Evolutionary conservation across 352 stramenopile genomes (phyloP).

Genomic region (Globisporangium barbulae): DNA sequence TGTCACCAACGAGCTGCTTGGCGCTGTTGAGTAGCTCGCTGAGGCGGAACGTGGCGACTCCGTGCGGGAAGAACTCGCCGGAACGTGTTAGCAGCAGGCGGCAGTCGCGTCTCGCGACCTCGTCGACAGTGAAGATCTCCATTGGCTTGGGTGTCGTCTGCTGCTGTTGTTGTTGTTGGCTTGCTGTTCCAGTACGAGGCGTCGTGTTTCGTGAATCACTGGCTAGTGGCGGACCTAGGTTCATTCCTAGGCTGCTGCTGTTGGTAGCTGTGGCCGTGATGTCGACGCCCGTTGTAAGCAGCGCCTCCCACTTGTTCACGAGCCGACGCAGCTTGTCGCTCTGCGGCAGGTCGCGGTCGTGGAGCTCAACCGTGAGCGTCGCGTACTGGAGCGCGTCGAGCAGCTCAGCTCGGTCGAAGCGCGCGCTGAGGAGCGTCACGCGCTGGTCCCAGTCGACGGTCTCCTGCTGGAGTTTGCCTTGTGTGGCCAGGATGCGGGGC

Average conservation of each 20-base stretch:
- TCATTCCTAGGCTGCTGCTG: neutral
- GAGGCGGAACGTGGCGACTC: conserved; percentile 53
- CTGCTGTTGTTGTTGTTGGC: conserved; percentile 3
- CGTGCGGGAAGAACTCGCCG: conserved; percentile 49
- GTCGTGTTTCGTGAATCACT: conserved; percentile 15
- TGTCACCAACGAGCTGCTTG: conserved; percentile 19
- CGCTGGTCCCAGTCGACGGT: conserved; percentile 40
- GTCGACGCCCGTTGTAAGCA: conserved; percentile 37
- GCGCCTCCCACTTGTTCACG: conserved; percentile 57
- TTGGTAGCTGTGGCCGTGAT: conserved; percentile 1
- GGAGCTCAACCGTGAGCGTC: conserved; percentile 48
- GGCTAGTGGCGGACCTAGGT: neutral
- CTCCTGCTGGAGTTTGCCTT: conserved; percentile 30
- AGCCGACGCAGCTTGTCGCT: conserved; percentile 30
- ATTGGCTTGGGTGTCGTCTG: conserved; percentile 24
- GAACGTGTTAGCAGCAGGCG: conserved; percentile 35
- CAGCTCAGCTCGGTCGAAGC: conserved; percentile 37
- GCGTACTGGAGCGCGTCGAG: conserved; percentile 44
- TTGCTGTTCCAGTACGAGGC: conserved; percentile 5
- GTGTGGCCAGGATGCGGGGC: conserved; percentile 18
- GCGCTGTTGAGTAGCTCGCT: conserved; percentile 44
- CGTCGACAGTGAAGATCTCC: conserved; percentile 54
- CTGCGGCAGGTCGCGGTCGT: conserved; percentile 65
- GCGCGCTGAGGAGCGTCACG: conserved; percentile 51
- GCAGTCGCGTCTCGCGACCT: conserved; percentile 55